Conservation (phyloP, 768 basidiomycete species). For the Cystofilobasidium ferigula region DNA sequence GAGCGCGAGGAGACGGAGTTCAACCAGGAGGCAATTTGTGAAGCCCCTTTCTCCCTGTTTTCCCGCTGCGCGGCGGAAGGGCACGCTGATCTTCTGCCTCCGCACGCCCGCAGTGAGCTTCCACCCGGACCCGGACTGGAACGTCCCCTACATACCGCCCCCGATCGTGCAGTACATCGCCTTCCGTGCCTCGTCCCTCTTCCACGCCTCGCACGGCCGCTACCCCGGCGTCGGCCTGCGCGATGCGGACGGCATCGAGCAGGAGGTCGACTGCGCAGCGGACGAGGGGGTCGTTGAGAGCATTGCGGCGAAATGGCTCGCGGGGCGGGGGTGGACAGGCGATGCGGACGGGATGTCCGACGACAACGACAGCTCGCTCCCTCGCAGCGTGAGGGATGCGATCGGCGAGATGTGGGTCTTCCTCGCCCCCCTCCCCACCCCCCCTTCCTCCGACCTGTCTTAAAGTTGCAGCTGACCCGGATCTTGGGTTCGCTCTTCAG, state of each 20-base stretch:
- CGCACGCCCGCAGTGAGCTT: constrained; percentile 4
- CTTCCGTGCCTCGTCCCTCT: constrained; percentile 35
- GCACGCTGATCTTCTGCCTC: not conserved
- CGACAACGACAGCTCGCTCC: constrained; percentile 22
- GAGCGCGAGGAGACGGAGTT: constrained; percentile 26
- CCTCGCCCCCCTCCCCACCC: not conserved
- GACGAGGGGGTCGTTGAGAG: constrained; percentile 9
- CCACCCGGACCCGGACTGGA: constrained; percentile 24
- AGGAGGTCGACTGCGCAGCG: not conserved
- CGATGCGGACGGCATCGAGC: not conserved
- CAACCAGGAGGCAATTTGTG: constrained; percentile 33
- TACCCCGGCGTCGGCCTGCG: constrained; percentile 33
- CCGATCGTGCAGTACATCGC: constrained; percentile 37
- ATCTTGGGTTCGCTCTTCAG: constrained; percentile 42
- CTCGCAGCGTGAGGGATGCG: constrained; percentile 38
- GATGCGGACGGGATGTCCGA: not conserved
- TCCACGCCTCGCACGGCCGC: constrained; percentile 31
- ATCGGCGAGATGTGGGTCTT: constrained; percentile 34
- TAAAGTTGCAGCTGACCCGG: not conserved
- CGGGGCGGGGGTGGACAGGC: not conserved
- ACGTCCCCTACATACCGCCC: constrained; percentile 23
- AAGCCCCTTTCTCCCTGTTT: constrained; percentile 14
- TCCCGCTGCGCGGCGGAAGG: not conserved
- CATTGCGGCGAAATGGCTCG: constrained; percentile 2
- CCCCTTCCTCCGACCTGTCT: not conserved